A percentile compares a stretch with the other conserved stretches of the same genome.
Evolutionary conservation across 805 yeast genomes (phyloP).

Genomic region (Nakazawaea ishiwadae): DNA sequence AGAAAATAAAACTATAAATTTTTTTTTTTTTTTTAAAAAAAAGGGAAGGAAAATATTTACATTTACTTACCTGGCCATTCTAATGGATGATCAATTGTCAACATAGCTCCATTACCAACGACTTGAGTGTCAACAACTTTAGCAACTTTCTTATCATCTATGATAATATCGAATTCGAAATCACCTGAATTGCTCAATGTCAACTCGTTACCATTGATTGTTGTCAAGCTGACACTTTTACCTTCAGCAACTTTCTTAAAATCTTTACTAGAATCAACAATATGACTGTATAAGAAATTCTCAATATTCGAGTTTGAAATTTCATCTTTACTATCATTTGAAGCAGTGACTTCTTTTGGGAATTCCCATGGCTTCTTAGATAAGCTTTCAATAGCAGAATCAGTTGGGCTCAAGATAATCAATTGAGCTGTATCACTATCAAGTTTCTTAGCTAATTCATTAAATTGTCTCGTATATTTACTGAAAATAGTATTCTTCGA

Average conservation of each 20-base stretch:
- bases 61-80: constrained; percentile 27
- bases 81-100: constrained; percentile 32
- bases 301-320: constrained; percentile 47
- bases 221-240: constrained; percentile 25
- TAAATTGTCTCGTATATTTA: constrained; percentile 5
- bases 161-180: constrained; percentile 29
- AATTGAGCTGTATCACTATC: constrained; percentile 14
- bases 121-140: constrained; percentile 29
- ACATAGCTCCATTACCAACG: constrained; percentile 41
- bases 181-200: constrained; percentile 32
- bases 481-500: constrained; percentile 3
- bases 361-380: constrained; percentile 77
- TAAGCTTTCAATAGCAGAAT: constrained; percentile 50
- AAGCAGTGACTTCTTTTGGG: constrained; percentile 45
- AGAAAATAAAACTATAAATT: no score
- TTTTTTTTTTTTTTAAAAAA: no score
- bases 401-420: constrained; percentile 69
- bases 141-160: constrained; percentile 26
- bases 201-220: constrained; percentile 31
- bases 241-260: constrained; percentile 13
- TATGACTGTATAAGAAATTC: constrained; percentile 59
- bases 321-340: constrained; percentile 40
- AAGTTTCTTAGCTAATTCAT: background rate
- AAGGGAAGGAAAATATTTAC: no score
- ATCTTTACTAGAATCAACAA: constrained; percentile 29